Evolutionary conservation across 1,284 basidiomycete genomes (phyloP).

Genomic region (Butyriboletus appendiculatus): DNA sequence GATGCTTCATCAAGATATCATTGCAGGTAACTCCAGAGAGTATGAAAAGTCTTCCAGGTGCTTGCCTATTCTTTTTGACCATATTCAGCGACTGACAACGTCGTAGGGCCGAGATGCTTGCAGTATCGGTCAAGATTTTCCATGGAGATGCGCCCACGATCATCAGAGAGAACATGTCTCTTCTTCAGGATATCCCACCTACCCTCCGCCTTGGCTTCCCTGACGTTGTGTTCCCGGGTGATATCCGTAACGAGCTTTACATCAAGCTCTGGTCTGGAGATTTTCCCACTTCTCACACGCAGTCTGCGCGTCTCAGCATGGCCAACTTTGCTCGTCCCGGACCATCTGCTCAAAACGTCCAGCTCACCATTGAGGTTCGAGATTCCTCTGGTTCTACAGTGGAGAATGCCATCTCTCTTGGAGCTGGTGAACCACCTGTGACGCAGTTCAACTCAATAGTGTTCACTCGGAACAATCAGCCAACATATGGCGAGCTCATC

Average conservation of each 20-base stretch:
- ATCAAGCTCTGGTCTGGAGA: slow-evolving; percentile 93
- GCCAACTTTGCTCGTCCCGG: slow-evolving; percentile 61
- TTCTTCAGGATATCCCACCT: slow-evolving; percentile 82
- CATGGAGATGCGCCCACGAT: slow-evolving; percentile 79
- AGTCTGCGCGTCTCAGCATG: slow-evolving; percentile 57
- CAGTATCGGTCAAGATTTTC: slow-evolving; percentile 89
- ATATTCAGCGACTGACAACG: slow-evolving; percentile 9
- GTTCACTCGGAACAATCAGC: slow-evolving; percentile 81
- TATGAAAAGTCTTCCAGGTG: slow-evolving; percentile 85
- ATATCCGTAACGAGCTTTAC: slow-evolving; percentile 92
- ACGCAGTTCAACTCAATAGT: slow-evolving; percentile 90
- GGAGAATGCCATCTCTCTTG: slow-evolving; percentile 79
- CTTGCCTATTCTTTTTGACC: slow-evolving; percentile 19
- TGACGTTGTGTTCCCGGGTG: slow-evolving; percentile 94
- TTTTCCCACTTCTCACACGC: slow-evolving; percentile 60
- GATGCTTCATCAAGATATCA: slow-evolving; percentile 94
- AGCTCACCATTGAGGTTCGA: slow-evolving; percentile 90
- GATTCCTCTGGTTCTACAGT: slow-evolving; percentile 73
- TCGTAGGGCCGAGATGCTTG: slow-evolving; percentile 78
- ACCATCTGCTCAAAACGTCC: slow-evolving; percentile 69
- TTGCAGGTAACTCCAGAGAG: slow-evolving; percentile 76
- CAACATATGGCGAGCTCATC: slow-evolving; percentile 92
- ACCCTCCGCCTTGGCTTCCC: slow-evolving; percentile 94
- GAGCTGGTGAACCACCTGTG: slow-evolving; percentile 81
- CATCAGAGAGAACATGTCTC: slow-evolving; percentile 81